Evolutionary conservation across 306 rosid species (phyloP), one percentile per base, ranked within the genome.

Genomic region (Luffa aegyptiaca): DNA sequence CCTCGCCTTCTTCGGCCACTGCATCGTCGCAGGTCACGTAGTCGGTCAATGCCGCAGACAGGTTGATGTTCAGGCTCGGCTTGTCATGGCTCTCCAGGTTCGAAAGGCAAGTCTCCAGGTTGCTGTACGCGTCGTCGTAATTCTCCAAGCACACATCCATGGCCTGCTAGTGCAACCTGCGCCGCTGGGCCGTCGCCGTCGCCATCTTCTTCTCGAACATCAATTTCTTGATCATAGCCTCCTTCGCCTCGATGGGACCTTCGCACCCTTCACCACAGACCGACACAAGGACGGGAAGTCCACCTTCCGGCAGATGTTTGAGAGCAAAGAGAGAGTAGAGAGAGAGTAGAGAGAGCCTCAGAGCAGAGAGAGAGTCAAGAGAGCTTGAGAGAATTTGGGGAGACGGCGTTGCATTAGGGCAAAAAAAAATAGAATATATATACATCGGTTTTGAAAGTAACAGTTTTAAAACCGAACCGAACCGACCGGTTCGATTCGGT

Each of bases 11-110:
- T 39, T 79, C 75, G 62, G 11, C 16, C 1, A 62, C 1, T 0
- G 81, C 73, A 49, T 79, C 81, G 36, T 79, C 63, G 75, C 81
- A 79, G 3, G 81, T 79, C 0, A 62, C 81, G 63, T 44, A 79
- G 36, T 44, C 81, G 16, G 81, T 61, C 62, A 63, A 49, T 2
- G 75, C 63, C 2, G 81, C 81, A 5, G 81, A 79, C 12, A 79
- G 73, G 75, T 79, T 63, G 42, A 79, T 63, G 41, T 63, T 49
- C 11, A 79, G 75, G 35, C 21, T n/a, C 5, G n/a, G 9, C 75
- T 79, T 49, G 46, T 79, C 81, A 6, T 36, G 21, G 13, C 33
- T 10, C 21, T 63, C 48, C 0, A 79, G 49, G 35, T 3, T 61
- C 2, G 18, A 1, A 10, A 79, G 33, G 63, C 75, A 14, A 0